Evolutionary conservation across 2,329 filamentous ascomycete species (phyloP), one percentile per base, ranked within the genome.

Genomic region (Ophiostoma ips): DNA sequence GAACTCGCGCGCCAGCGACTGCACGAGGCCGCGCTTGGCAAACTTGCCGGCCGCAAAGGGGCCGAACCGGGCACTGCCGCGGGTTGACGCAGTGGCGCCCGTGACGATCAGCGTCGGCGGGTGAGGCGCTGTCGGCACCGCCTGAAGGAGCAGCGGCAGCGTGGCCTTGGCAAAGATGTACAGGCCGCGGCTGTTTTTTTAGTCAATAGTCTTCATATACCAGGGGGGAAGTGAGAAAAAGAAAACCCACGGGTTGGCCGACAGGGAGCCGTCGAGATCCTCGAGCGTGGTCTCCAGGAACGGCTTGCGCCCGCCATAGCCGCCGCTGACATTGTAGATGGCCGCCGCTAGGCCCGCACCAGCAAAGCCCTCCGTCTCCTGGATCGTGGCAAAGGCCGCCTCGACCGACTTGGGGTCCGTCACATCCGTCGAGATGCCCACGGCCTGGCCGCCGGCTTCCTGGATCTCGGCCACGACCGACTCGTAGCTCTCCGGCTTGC

Each of bases 71-170:
- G 85, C 79, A 11, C 79, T 83, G 4, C 84, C 84, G 58, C 81
- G 83, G 16, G 90, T 57, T 0, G 83, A 86, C 0, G 87, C 88
- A 0, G 88, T 94, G 0, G 88, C 87, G 31, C 88, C 88, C 0
- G 88, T 94, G 65, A 94, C 84, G 59, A 95, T 83, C 18, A 95
- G 69, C 0, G 83, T 83, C 0, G 87, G 87, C 5, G 87, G 85
- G 60, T 87, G 66, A 31, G 74, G 69, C 0, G 75, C 64, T 40
- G 68, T 66, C 0, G 64, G 63, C 1, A 79, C 74, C 0, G 80
- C 71, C 19, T 79, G 71, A 2, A 89, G 72, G 1, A 94, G 75
- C 1, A 82, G 70, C 0, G 88, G 87, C 1, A 94, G 66, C 0
- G 77, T 70, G 3, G 73, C 71, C 63, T 90, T 81, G 1, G 85